phyloP scores from a whole-genome alignment of 2,329 filamentous ascomycete species.

The Aureobasidium sp. region DNA sequence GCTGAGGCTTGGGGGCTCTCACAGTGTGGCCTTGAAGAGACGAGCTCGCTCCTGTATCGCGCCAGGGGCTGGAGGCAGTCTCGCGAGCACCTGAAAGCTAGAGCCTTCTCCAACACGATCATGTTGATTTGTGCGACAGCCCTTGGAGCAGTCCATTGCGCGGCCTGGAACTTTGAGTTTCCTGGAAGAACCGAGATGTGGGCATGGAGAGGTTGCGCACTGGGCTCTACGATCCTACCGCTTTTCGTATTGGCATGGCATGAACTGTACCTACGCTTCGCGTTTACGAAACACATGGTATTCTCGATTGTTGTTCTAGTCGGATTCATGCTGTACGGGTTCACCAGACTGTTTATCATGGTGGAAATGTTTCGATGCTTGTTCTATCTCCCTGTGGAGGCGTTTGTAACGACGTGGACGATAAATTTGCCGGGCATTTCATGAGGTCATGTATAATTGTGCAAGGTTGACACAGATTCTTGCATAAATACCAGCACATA shows the following conservation, averaged over 20 bases:
- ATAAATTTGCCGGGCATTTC: neutral
- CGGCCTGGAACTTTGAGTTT: neutral
- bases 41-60: neutral
- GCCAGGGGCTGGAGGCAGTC: constrained; percentile 1
- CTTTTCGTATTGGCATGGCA: neutral
- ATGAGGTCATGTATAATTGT: neutral
- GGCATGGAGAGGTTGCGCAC: constrained; percentile 1
- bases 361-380: constrained; percentile 8
- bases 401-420: constrained; percentile 2
- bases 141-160: neutral
- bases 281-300: neutral
- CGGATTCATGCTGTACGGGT: neutral
- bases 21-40: neutral
- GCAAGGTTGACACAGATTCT: neutral
- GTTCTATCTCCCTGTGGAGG: neutral
- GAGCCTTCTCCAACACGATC: neutral
- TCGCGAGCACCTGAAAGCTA: neutral
- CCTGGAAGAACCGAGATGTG: neutral
- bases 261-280: neutral
- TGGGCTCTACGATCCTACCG: neutral
- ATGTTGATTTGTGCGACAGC: neutral
- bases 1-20: constrained; percentile 1
- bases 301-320: neutral
- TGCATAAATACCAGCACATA: neutral
- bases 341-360: constrained; percentile 5